Evolutionary conservation across 2,329 filamentous ascomycete species (phyloP).

Genomic region (Trichoderma asperellum): DNA sequence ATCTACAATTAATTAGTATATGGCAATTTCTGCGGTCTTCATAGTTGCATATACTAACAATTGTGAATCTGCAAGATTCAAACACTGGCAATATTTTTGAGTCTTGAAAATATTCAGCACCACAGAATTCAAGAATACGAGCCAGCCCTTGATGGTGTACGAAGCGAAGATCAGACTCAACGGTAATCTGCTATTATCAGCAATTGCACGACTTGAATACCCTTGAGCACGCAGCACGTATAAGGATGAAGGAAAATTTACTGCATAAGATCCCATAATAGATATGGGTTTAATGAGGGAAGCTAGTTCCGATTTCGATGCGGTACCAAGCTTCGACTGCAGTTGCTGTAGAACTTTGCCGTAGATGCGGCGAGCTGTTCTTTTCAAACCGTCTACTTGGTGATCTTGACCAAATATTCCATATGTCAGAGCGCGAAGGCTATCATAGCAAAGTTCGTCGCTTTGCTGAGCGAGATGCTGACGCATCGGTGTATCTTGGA

Average conservation of each 20-base stretch:
- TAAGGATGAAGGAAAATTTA: background rate
- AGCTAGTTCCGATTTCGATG: conserved; percentile 3
- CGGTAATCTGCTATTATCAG: background rate
- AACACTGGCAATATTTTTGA: background rate
- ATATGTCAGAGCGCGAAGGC: conserved; percentile 15
- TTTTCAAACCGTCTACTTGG: background rate
- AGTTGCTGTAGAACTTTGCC: background rate
- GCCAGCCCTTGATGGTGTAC: conserved; percentile 4
- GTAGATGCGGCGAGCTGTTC: background rate
- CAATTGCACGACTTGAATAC: background rate
- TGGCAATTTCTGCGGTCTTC: background rate
- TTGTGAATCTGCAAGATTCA: conserved; percentile 12
- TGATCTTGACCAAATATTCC: conserved; percentile 4
- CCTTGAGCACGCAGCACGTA: too few species aligned
- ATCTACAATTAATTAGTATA: background rate
- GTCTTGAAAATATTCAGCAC: conserved; percentile 6
- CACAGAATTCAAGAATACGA: conserved; percentile 13
- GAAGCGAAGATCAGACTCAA: background rate
- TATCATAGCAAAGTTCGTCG: conserved; percentile 11
- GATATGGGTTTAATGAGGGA: conserved; percentile 21
- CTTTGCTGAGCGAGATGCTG: conserved; percentile 7
- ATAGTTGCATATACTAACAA: background rate
- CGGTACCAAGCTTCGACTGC: background rate
- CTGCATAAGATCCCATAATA: conserved; percentile 18
- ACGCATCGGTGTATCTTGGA: conserved; percentile 13